Evolutionary conservation across 495 filamentous ascomycete genomes (phyloP).

Genomic region (Rostrohypoxylon terebratum): DNA sequence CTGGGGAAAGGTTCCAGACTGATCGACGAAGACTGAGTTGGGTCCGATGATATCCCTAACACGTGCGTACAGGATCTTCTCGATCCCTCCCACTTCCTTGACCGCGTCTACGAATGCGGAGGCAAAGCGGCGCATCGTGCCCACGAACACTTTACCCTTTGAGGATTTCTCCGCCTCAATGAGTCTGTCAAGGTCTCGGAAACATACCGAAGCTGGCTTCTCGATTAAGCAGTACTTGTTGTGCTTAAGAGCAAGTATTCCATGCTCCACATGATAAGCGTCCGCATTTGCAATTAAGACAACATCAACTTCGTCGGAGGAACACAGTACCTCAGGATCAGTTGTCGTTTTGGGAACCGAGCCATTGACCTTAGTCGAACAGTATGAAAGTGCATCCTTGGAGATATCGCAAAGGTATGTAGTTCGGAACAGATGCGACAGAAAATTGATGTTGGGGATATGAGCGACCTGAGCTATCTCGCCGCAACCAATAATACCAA

Average conservation of each 20-base stretch:
- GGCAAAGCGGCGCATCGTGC: conserved; percentile 9
- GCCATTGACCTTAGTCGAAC: conserved; percentile 1
- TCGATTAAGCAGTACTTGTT: conserved; percentile 12
- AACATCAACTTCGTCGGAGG: not conserved
- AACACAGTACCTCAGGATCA: not conserved
- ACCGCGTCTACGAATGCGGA: not conserved
- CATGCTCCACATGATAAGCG: not conserved
- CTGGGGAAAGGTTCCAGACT: conserved; percentile 6
- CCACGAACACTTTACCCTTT: conserved; percentile 5
- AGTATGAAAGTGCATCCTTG: conserved; percentile 1
- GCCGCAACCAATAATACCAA: conserved; percentile 11
- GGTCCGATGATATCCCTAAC: conserved; percentile 9
- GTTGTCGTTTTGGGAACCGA: not conserved
- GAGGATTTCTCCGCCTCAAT: conserved; percentile 1
- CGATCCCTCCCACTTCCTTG: not conserved
- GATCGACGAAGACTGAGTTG: conserved; percentile 7
- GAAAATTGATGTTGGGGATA: conserved; percentile 9
- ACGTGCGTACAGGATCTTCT: conserved; percentile 5
- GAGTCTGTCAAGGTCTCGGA: conserved; percentile 5
- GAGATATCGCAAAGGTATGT: conserved; percentile 12
- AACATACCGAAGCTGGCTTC: conserved; percentile 6
- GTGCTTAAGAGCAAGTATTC: not conserved
- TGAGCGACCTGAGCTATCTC: conserved; percentile 14
- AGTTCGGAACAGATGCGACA: conserved; percentile 9
- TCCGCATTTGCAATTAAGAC: not conserved